Base-by-base conservation (phyloP, 495 filamentous ascomycete genomes). In the Saxophila tyrrhenica region DNA sequence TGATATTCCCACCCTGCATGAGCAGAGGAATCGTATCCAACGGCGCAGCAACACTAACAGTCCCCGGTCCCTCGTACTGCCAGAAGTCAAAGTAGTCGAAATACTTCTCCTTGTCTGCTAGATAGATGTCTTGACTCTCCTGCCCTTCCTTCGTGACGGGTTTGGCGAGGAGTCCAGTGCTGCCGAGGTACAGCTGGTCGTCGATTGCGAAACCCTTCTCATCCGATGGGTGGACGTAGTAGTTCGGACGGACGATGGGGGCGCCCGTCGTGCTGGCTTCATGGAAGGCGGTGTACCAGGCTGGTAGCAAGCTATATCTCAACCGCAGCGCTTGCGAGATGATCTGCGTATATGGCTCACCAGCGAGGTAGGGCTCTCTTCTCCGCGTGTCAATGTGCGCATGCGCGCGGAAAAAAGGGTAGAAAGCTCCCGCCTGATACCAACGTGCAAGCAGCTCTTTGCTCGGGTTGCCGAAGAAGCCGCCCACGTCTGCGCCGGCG, bases 391-490 rank as follows among this genome's bases (percentile, higher is more conserved):
- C 92, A 57, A 96, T 96, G 66, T 98, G 92, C 17, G 92, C 92
- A 63, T 98, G 92, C n/a, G 78, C 92, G 39, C 92, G 85, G 84
- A 96, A 95, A 77, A 97, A 98, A 20, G 92, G 92, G 67, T 97
- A 97, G 80, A 94, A 98, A 39, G 87, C 87, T 51, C 92, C 94
- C 39, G 89, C 80, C 68, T 98, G 92, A 69, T 95, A 98, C 92
- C 94, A 98, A 25, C 92, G 82, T 3, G 86, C 86, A 50, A 91
- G 74, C 8, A 98, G 80, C 51, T 97, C 90, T 64, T 88, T 89
- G 56, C 81, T 82, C 0, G 92, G 92, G 69, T 98, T 95, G 48
- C 92, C 89, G 63, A 98, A 98, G 78, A 98, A 98, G 35, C 92
- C 92, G 35, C 91, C 94, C 16, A 98, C 92, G 67, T 98, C 92